Base-by-base conservation (phyloP, 139 green algal species). In the Chlamydomonas schloesseri region DNA sequence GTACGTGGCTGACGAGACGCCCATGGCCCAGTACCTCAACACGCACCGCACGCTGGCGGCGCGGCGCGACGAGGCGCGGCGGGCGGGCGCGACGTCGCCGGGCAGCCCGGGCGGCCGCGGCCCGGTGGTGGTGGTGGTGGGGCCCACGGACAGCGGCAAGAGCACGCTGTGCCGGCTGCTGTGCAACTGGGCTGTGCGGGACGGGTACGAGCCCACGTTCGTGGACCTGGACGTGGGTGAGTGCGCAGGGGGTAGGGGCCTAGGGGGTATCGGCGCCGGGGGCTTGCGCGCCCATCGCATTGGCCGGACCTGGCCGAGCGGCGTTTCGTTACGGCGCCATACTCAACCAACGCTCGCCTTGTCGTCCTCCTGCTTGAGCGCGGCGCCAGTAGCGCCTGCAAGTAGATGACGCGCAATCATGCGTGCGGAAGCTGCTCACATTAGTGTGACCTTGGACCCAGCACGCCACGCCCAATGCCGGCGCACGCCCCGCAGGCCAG, bases 211-310 rank as follows among this genome's bases (percentile, higher is more conserved):
- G 2, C 96, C 97, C 23, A 94, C 91, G 0, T 93, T 96, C 62
- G 94, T 97, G 21, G 97, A 99, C 87, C 86, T 99, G 31, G 97
- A 99, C 90, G 96, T 99, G 33, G 97, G 95, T 91, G 71, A 47
- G 90, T 82, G 62, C 23, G 23, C 46, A 34, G 37, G 57, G 37
- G n/a, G 8, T 5, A 36, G 3, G 57, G 53, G n/a, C 1, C 10
- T 28, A 42, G 72, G 72, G 29, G 33, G 72, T 6, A 3, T 79
- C 14, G 47, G 26, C 6, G n/a, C n/a, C n/a, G n/a, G n/a, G n/a
- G n/a, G n/a, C n/a, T n/a, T n/a, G n/a, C n/a, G n/a, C 36, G 70
- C n/a, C n/a, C n/a, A n/a, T n/a, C n/a, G n/a, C n/a, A n/a, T n/a
- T n/a, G n/a, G n/a, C n/a, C n/a, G n/a, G n/a, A n/a, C n/a, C n/a